A percentile compares a stretch with the other conserved stretches of the same genome.
Conservation (phyloP, 805 yeast genomes). For the Barnettozyma sucrosica region DNA sequence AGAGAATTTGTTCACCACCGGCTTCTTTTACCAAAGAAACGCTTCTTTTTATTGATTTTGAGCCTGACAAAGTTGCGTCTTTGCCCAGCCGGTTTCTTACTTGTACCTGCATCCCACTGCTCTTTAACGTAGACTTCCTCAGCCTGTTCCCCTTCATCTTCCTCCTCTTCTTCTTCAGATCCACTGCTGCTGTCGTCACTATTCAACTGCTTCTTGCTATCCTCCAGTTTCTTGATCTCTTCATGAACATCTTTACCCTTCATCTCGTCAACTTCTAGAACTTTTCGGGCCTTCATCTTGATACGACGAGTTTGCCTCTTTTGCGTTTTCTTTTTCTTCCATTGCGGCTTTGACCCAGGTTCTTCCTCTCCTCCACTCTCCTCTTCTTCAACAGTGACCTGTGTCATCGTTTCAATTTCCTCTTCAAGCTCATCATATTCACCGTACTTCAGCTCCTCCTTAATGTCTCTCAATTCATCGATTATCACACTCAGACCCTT, state of each 20-base stretch:
- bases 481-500: conserved; percentile 41
- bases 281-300: conserved; percentile 22
- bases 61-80: conserved; percentile 42
- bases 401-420: conserved; percentile 7
- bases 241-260: conserved; percentile 14
- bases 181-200: background rate
- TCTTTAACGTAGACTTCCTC: conserved; percentile 16
- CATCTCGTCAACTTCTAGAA: conserved; percentile 30
- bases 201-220: background rate
- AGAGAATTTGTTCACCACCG: conserved; percentile 14
- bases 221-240: background rate
- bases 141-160: conserved; percentile 19
- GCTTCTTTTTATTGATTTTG: conserved; percentile 40
- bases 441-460: conserved; percentile 24
- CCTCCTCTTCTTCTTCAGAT: conserved; percentile 5
- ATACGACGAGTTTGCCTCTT: conserved; percentile 29
- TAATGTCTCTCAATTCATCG: conserved; percentile 38
- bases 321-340: conserved; percentile 29
- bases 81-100: conserved; percentile 26
- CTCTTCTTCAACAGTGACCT: conserved; percentile 15
- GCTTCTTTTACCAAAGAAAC: conserved; percentile 36
- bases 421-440: conserved; percentile 17
- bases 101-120: conserved; percentile 25
- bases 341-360: conserved; percentile 5
- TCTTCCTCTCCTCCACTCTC: conserved; percentile 18